These are phyloP conservation scores for Metahyphopichia silvanorum DNA, from an alignment of 805 yeast genomes.

Conservation along the genomic window DNA sequence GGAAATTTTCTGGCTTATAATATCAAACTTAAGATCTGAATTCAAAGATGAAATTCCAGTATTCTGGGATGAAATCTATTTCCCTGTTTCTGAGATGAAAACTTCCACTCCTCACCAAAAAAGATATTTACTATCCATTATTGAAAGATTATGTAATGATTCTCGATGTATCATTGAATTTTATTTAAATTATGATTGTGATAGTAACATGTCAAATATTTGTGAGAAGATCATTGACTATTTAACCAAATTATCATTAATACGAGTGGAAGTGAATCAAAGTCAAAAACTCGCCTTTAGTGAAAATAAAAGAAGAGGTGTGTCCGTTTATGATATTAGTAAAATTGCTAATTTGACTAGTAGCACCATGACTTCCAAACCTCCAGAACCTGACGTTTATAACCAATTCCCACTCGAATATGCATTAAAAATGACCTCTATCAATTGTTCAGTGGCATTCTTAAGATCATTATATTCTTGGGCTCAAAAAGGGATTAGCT, in stretches of 20 bases:
- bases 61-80: slow-evolving; percentile 86
- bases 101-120: slow-evolving; percentile 92
- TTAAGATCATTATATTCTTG: slow-evolving; percentile 78
- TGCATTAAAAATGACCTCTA: slow-evolving; percentile 77
- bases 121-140: slow-evolving; percentile 75
- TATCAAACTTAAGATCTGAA: slow-evolving; percentile 78
- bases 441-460: slow-evolving; percentile 77
- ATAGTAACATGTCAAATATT: slow-evolving; percentile 71
- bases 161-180: slow-evolving; percentile 90
- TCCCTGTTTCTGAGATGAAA: slow-evolving; percentile 90
- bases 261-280: slow-evolving; percentile 68
- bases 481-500: slow-evolving; percentile 61
- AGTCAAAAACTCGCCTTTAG: slow-evolving; percentile 54
- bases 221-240: slow-evolving; percentile 82
- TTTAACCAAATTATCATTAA: slow-evolving; percentile 66
- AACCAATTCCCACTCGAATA: slow-evolving; percentile 70
- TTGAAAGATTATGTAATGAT: slow-evolving; percentile 80
- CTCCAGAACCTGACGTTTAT: slow-evolving; percentile 55
- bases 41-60: slow-evolving; percentile 94
- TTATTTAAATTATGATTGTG: slow-evolving; percentile 94
- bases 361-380: slow-evolving; percentile 52
- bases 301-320: slow-evolving; percentile 45
- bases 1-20: slow-evolving; percentile 89
- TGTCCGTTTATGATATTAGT: slow-evolving; percentile 71
- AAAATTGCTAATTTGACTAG: slow-evolving; percentile 77